phyloP scores from a whole-genome alignment of 352 stramenopile genomes.

The Globisporangium lucens region DNA sequence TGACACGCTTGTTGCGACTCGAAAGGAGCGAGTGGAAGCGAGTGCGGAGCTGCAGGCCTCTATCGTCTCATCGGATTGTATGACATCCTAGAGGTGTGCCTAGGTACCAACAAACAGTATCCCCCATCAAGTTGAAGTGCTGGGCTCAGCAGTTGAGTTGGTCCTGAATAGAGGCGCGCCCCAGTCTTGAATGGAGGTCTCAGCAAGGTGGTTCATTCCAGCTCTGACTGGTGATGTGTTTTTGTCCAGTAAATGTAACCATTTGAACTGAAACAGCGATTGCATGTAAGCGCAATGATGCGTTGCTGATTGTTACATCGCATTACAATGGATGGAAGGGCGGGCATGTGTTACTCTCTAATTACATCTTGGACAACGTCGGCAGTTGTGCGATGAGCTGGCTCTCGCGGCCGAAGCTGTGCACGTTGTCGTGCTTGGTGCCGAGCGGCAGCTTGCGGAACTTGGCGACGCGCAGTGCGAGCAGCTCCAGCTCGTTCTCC shows the following conservation, averaged over 20 bases:
- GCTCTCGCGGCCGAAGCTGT: conserved; percentile 41
- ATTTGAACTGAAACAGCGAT: no score
- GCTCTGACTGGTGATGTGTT: no score
- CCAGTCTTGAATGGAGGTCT: no score
- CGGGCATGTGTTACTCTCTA: conserved; percentile 4
- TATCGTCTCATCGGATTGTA: background rate
- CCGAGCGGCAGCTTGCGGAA: conserved; percentile 70
- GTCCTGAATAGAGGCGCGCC: background rate
- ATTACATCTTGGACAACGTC: conserved; percentile 68
- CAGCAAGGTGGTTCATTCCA: no score
- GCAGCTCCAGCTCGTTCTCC: conserved; percentile 56
- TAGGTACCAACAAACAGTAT: background rate
- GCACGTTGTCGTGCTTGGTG: conserved; percentile 25
- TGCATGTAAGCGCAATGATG: background rate
- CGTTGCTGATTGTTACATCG: background rate
- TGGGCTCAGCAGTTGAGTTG: background rate
- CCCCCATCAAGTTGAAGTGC: background rate
- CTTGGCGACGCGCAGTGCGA: conserved; percentile 59
- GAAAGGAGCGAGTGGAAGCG: no score
- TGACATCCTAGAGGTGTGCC: no score
- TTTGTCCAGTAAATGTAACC: no score
- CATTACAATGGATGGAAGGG: background rate
- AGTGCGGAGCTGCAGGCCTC: background rate
- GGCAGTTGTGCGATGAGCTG: conserved; percentile 66
- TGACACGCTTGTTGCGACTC: no score